Percentiles rank a stretch among this genome's conserved stretches.
phyloP scores from a whole-genome alignment of 2,329 filamentous ascomycete species.

The Volutella citrinella region DNA sequence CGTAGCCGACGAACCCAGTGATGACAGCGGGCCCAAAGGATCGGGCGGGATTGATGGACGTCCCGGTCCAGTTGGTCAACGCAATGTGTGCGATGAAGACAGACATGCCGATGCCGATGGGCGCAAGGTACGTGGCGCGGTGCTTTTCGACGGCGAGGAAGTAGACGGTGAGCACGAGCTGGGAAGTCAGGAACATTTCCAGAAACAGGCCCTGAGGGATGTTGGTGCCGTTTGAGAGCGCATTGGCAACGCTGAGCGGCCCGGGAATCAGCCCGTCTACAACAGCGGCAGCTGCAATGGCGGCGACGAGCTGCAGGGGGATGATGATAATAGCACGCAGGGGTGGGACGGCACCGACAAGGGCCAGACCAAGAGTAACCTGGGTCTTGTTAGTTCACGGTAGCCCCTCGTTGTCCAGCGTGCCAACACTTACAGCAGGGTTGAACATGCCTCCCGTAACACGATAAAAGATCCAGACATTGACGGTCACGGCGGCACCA shows the following conservation, averaged over 20 bases:
- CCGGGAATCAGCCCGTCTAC: constrained; percentile 58
- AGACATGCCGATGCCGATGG: constrained; percentile 67
- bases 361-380: constrained; percentile 57
- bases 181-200: constrained; percentile 63
- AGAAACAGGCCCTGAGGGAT: constrained; percentile 61
- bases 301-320: constrained; percentile 55
- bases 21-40: constrained; percentile 49
- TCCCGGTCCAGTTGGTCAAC: constrained; percentile 46
- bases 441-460: constrained; percentile 52
- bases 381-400: constrained; percentile 13
- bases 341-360: constrained; percentile 55
- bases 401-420: constrained; percentile 1
- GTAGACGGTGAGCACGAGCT: constrained; percentile 62
- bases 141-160: constrained; percentile 74
- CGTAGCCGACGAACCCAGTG: constrained; percentile 41
- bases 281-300: constrained; percentile 57
- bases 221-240: constrained; percentile 48
- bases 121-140: constrained; percentile 67
- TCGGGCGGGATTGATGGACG: constrained; percentile 48
- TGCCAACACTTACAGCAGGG: constrained; percentile 38
- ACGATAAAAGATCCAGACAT: constrained; percentile 56
- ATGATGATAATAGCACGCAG: constrained; percentile 51
- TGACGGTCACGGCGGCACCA: constrained; percentile 48
- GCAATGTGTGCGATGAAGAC: constrained; percentile 59
- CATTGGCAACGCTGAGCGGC: constrained; percentile 52